Conservation (phyloP, 371 early-diverging fungal genomes). For the Rhizopus arrhizus region DNA sequence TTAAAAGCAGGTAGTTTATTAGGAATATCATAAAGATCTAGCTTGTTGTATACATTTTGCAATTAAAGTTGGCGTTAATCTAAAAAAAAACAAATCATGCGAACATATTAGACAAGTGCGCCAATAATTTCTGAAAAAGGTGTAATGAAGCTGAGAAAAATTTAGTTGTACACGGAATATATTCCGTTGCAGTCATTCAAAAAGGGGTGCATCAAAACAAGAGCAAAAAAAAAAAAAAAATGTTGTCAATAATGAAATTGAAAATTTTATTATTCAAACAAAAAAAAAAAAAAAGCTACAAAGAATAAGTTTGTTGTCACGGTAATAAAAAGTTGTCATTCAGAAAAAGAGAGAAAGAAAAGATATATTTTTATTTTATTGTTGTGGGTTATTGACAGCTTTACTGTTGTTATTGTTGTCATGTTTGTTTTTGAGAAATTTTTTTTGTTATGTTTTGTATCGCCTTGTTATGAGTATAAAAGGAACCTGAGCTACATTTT, state of each 20-base stretch:
- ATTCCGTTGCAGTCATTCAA: neutral
- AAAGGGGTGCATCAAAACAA: neutral
- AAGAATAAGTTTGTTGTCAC: neutral
- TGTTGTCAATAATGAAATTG: neutral
- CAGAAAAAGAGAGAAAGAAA: neutral
- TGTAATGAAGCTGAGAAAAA: too few relatives aligned
- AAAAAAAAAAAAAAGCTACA: too few relatives aligned
- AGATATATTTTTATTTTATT: neutral
- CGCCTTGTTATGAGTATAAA: neutral
- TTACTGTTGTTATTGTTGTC: neutral
- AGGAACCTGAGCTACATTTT: neutral
- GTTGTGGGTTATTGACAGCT: neutral
- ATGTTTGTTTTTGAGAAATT: neutral
- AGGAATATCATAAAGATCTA: too few relatives aligned
- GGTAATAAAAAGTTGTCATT: neutral
- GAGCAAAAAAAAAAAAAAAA: neutral
- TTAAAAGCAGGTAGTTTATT: too few relatives aligned
- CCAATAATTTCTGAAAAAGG: neutral
- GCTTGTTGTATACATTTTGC: too few relatives aligned
- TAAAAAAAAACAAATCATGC: too few relatives aligned
- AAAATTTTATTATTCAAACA: too few relatives aligned
- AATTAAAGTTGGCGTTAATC: too few relatives aligned
- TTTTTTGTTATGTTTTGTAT: slow-evolving; percentile 8
- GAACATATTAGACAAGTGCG: neutral
- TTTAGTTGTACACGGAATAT: slow-evolving; percentile 5